phyloP scores from a whole-genome alignment of 768 basidiomycete species.

The Phylloporus sp. region DNA sequence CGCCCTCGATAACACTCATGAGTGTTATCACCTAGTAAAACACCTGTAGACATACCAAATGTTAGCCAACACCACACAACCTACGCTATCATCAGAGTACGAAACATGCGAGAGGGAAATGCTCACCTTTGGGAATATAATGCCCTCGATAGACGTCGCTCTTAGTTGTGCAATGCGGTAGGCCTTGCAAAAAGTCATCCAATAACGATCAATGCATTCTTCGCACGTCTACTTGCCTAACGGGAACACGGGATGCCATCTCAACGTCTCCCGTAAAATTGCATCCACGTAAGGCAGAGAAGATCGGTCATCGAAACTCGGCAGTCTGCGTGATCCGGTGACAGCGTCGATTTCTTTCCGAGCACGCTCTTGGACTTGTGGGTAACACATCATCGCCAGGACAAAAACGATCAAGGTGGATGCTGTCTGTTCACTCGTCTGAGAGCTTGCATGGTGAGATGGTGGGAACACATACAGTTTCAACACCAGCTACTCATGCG shows the following conservation, averaged over 20 bases:
- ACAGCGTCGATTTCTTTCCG: conserved; percentile 32
- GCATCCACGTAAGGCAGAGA: conserved; percentile 31
- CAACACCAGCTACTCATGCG: conserved; percentile 23
- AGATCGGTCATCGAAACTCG: conserved; percentile 24
- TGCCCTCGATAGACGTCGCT: conserved; percentile 25
- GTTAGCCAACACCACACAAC: conserved; percentile 29
- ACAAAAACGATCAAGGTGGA: conserved; percentile 31
- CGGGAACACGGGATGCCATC: conserved; percentile 32
- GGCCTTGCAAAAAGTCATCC: conserved; percentile 13
- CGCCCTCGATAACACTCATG: conserved; percentile 20
- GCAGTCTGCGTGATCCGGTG: conserved; percentile 26
- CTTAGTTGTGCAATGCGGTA: conserved; percentile 26
- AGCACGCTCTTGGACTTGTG: conserved; percentile 31
- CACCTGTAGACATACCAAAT: conserved; percentile 18
- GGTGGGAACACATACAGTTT: conserved; percentile 20
- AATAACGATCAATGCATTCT: background rate
- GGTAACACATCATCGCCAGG: conserved; percentile 33
- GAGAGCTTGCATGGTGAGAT: background rate
- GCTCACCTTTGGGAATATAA: conserved; percentile 25
- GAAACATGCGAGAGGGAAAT: background rate
- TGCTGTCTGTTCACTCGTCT: conserved; percentile 22
- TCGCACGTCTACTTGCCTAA: conserved; percentile 16
- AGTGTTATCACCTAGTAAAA: background rate
- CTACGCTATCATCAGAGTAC: conserved; percentile 18
- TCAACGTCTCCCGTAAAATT: conserved; percentile 32